Percentiles rank a stretch among this genome's conserved stretches.
Conservation (phyloP, 768 basidiomycete species). For the Panaeolus cyanescens region DNA sequence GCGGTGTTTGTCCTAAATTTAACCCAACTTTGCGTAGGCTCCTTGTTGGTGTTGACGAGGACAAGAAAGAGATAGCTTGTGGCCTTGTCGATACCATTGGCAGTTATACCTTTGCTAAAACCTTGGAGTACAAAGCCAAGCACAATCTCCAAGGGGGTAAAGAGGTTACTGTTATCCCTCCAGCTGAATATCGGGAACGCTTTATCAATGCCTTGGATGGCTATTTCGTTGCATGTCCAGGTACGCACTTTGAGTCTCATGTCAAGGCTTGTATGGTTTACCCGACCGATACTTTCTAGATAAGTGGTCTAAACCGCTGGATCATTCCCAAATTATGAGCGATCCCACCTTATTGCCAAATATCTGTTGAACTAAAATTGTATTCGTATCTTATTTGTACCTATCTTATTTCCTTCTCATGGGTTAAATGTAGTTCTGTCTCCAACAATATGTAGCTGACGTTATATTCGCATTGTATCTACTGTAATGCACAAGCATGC, state of each 20-base stretch:
- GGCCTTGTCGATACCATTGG: conserved; percentile 87
- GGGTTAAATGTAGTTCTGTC: neutral
- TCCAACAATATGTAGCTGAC: neutral
- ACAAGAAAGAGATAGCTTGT: conserved; percentile 67
- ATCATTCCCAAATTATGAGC: conserved; percentile 37
- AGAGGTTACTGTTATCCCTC: conserved; percentile 80
- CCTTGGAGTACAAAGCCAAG: conserved; percentile 85
- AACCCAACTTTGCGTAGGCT: conserved; percentile 41
- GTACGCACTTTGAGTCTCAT: conserved; percentile 31
- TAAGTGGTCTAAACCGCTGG: conserved; percentile 51
- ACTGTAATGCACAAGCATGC: neutral
- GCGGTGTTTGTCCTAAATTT: neutral
- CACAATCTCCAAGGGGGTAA: conserved; percentile 67
- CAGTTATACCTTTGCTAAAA: conserved; percentile 85
- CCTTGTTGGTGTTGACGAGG: conserved; percentile 71
- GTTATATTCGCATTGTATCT: neutral
- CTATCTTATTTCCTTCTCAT: conserved; percentile 2
- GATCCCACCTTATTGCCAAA: conserved; percentile 42
- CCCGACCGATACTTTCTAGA: conserved; percentile 26
- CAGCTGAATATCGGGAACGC: conserved; percentile 76
- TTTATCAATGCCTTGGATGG: conserved; percentile 72
- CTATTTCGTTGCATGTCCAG: conserved; percentile 80
- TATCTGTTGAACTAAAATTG: neutral
- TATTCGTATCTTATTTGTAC: neutral
- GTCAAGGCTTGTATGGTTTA: neutral